Conservation (phyloP, 257 asterid species). For the Anisodus tanguticus region DNA sequence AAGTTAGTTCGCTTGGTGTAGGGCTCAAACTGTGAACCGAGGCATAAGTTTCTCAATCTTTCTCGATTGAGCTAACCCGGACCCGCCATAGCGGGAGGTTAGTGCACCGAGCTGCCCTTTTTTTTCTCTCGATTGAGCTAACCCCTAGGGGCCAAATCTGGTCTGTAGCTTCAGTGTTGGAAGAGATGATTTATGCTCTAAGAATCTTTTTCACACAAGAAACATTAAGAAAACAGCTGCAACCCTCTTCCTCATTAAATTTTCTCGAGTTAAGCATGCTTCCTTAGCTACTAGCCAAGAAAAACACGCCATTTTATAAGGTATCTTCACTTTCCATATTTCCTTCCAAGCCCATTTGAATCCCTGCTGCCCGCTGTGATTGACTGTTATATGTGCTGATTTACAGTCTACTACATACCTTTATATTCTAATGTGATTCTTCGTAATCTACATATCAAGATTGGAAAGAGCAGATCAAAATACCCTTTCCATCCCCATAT, state of each 20-base stretch:
- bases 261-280: no score
- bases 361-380: background rate
- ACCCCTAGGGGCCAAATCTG: background rate
- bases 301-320: no score
- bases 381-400: background rate
- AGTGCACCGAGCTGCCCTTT: no score
- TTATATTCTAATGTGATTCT: background rate
- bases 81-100: no score
- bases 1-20: background rate
- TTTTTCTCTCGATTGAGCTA: background rate
- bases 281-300: no score
- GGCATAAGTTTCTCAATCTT: background rate
- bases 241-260: background rate
- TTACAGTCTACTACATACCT: background rate
- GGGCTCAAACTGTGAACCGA: background rate
- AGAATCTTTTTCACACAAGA: background rate
- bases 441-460: background rate
- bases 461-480: background rate
- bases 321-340: background rate
- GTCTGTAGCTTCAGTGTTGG: background rate
- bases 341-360: background rate
- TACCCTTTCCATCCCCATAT: background rate
- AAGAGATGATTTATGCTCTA: background rate
- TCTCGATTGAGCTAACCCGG: background rate
- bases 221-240: background rate